Evolutionary conservation across 2,329 filamentous ascomycete species (phyloP), one percentile per base, ranked within the genome.

Genomic region (Hypoxylon sp.): DNA sequence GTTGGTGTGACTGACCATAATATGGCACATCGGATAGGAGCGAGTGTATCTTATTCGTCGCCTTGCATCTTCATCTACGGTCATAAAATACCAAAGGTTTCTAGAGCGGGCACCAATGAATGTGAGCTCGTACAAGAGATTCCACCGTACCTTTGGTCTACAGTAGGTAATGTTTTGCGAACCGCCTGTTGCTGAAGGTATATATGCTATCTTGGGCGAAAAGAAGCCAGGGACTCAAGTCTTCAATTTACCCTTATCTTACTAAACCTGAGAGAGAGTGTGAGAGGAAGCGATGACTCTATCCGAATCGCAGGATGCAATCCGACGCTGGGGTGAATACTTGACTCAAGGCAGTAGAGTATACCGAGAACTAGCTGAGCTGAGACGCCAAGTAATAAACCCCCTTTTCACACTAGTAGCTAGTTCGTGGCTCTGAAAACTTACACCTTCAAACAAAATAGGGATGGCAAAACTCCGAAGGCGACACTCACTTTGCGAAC

Each of bases 381-480:
- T 38, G 4, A 38, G 14, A 38, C 34, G 34, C 13, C 34, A 38
- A 38, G 34, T 38, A n/a, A n/a, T 7, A n/a, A 6, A 13, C 14
- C 2, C 13, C 34, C 14, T 38, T 6, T n/a, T n/a, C 34, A 38
- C 5, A 38, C 1, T 5, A 6, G 14, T 5, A 6, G 5, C 3
- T 30, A 9, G 5, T 30, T 30, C 25, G 6, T 30, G 28, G 28
- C 34, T 38, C 13, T 14, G 5, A n/a, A 38, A n/a, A 19, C 38
- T 53, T 23, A 66, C 9, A 2, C 5, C 1, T 23, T 13, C 11
- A 2, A 38, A 17, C 6, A 7, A n/a, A 25, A 48, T 25, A 86
- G 84, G 82, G 82, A 19, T 84, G 83, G 82, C 71, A 79, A 0
- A 85, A 79, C 55, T 71, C 78, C 0, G 68, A 75, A 38, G 84